Conservation (phyloP, 768 basidiomycete genomes). For the Lentinula lateritia region DNA sequence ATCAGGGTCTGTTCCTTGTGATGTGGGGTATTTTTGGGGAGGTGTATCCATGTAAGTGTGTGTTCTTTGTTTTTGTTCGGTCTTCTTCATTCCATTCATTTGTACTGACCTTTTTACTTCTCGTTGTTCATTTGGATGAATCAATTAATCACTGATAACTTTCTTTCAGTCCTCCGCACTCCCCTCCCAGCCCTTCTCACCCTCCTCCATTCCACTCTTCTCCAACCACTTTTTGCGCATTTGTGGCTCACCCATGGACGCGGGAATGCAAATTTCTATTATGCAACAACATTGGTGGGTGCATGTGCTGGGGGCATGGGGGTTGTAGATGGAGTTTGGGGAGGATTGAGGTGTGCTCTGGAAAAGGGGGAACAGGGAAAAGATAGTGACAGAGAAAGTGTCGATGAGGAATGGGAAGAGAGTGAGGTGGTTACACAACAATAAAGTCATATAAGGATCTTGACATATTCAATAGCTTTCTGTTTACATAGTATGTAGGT, state of each 20-base stretch:
- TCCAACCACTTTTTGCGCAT: conserved; percentile 87
- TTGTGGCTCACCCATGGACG: conserved; percentile 90
- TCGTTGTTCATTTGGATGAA: too few relatives aligned
- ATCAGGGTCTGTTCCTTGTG: conserved; percentile 80
- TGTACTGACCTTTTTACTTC: too few relatives aligned
- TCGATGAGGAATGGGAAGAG: not conserved
- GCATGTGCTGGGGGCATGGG: conserved; percentile 85
- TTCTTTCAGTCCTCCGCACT: conserved; percentile 65
- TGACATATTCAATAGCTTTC: too few relatives aligned
- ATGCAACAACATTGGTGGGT: conserved; percentile 92
- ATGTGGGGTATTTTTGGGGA: conserved; percentile 83
- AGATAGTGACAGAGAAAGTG: not conserved
- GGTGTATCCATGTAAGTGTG: conserved; percentile 65
- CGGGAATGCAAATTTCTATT: conserved; percentile 98
- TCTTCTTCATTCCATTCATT: not conserved
- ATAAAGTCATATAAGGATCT: not conserved
- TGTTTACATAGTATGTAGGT: too few relatives aligned
- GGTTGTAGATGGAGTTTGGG: conserved; percentile 76
- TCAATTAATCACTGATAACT: too few relatives aligned
- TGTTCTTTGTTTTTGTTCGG: not conserved
- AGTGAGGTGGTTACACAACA: not conserved
- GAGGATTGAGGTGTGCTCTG: conserved; percentile 73
- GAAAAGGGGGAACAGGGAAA: conserved; percentile 17
- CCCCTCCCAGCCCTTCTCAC: conserved; percentile 80
- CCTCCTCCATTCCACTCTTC: conserved; percentile 76